Evolutionary conservation across 768 basidiomycete genomes (phyloP).

Genomic region (Termitomyces sp.): DNA sequence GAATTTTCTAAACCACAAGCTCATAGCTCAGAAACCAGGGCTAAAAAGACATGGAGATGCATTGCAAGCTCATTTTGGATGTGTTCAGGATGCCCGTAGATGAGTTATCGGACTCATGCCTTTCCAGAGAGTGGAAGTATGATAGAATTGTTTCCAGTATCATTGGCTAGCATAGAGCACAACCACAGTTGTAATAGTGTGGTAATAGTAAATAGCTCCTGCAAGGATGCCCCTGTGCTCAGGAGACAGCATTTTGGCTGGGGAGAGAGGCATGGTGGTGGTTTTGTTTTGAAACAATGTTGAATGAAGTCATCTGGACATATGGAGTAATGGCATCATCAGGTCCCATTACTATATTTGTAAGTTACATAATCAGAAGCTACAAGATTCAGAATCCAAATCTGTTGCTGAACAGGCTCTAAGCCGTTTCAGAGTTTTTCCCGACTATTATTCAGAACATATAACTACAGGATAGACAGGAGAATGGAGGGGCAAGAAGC

Average conservation of each 20-base stretch:
- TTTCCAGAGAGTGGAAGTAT: neutral
- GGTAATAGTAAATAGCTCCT: neutral
- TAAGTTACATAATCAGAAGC: too few relatives aligned
- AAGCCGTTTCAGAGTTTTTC: too few relatives aligned
- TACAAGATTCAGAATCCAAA: neutral
- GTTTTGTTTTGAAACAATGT: neutral
- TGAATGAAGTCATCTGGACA: too few relatives aligned
- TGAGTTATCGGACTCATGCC: neutral
- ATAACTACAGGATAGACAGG: too few relatives aligned
- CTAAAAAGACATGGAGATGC: slow-evolving; percentile 9
- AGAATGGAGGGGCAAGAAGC: too few relatives aligned
- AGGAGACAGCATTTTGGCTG: too few relatives aligned
- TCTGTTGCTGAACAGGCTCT: neutral
- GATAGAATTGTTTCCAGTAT: neutral
- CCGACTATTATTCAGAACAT: too few relatives aligned
- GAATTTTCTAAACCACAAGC: slow-evolving; percentile 19
- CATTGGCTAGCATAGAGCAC: neutral
- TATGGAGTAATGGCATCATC: too few relatives aligned
- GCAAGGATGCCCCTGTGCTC: neutral
- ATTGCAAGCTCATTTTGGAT: neutral
- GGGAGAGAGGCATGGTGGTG: too few relatives aligned
- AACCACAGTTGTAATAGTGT: neutral
- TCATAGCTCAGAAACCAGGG: slow-evolving; percentile 1
- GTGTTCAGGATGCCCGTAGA: neutral
- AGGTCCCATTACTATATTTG: too few relatives aligned